Percentiles rank a stretch among this genome's conserved stretches.
Conservation (phyloP, 352 stramenopile genomes). For the Phytopythium cucurbitacearum region DNA sequence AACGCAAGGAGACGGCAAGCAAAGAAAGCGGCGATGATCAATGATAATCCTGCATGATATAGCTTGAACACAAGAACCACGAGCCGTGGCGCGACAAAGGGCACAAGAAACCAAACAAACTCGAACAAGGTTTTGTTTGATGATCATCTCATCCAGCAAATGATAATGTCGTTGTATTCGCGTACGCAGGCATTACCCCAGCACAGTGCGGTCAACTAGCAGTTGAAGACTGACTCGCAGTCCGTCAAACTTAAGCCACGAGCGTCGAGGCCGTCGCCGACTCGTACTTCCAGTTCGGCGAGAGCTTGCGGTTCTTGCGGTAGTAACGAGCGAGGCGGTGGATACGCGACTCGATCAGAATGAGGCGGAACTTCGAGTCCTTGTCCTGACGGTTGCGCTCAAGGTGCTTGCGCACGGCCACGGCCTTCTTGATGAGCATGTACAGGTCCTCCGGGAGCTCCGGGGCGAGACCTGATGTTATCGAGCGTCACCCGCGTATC, state of each 20-base stretch:
- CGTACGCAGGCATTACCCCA: too few relatives aligned
- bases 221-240: too few relatives aligned
- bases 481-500: slow-evolving; percentile 61
- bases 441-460: slow-evolving; percentile 99
- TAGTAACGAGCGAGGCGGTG: slow-evolving; percentile 99
- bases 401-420: slow-evolving; percentile 99
- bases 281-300: slow-evolving; percentile 99
- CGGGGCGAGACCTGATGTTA: slow-evolving; percentile 89
- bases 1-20: slow-evolving; percentile 21
- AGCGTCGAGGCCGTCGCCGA: slow-evolving; percentile 97
- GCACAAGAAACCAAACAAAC: too few relatives aligned
- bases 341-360: slow-evolving; percentile 99
- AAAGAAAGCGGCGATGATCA: background rate
- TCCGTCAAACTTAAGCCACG: slow-evolving; percentile 92
- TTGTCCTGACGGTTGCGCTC: slow-evolving; percentile 99
- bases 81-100: too few relatives aligned
- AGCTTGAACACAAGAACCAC: background rate
- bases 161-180: slow-evolving; percentile 10
- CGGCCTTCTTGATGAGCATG: slow-evolving; percentile 99
- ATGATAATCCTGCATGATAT: background rate
- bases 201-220: too few relatives aligned
- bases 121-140: too few relatives aligned
- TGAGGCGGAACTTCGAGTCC: slow-evolving; percentile 99
- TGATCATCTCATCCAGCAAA: slow-evolving; percentile 16
- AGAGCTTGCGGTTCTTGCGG: slow-evolving; percentile 98